Evolutionary conservation across 2,329 filamentous ascomycete genomes (phyloP), one percentile per base, ranked within the genome.

Genomic region (Colletotrichum scovillei): DNA sequence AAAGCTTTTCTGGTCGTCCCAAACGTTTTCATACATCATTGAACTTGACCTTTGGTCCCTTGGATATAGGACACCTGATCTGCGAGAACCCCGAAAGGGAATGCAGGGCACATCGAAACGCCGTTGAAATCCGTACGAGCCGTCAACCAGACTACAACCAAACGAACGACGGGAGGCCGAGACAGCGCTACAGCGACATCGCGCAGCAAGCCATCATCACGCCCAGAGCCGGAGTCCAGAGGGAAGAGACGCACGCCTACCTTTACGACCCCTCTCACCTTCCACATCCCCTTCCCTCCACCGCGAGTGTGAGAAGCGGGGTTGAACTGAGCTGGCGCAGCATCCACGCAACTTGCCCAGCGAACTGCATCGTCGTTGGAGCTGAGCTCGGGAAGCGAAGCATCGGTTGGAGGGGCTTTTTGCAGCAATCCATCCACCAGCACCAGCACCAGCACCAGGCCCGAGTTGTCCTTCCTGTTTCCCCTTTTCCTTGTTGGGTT

Each of bases 1-100:
- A 73, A 73, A 73, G 46, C 46, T 62, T 72, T 73, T 66, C 35
- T 35, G 55, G 62, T n/a, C 28, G 42, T 62, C 49, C 49, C 71
- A 49, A 62, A 14, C 46, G 28, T 12, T 24, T 60, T 28, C 2
- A 26, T 12, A 49, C 49, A 26, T 22, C 55, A 8, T 38, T 42
- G 12, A 38, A 56, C 8, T 30, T 42, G 32, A 42, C 42, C 38
- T 16, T 9, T 30, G 42, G 30, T 12, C 64, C 26, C 26, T 26
- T 49, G 24, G 32, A 28, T 26, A 32, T 30, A 32, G 30, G 28
- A 53, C 52, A 24, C 32, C n/a, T 22, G 60, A 49, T 26, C 30
- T 46, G 32, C 28, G 4, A 26, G 56, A 63, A 62, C 32, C 46
- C 38, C 19, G 30, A 42, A 52, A 22, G 8, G 42, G 16, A 7